Percentiles rank a stretch among this genome's conserved stretches.
phyloP scores from a whole-genome alignment of 805 yeast species.

The Ogataea kodamae region DNA sequence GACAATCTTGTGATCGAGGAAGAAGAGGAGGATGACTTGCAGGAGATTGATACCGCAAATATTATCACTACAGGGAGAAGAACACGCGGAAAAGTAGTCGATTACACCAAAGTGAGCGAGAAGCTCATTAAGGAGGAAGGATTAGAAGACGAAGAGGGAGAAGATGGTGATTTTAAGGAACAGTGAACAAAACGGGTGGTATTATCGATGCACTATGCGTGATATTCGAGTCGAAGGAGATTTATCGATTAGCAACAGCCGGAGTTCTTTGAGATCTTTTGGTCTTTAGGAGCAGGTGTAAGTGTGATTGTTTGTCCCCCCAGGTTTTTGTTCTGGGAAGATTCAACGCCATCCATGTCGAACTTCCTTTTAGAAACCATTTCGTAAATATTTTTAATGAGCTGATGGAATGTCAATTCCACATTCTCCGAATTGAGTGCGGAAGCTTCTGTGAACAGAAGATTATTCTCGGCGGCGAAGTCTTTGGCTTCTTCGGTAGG shows the following conservation, averaged over 20 bases:
- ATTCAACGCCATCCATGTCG: constrained; percentile 70
- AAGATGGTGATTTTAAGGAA: constrained; percentile 50
- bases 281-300: constrained; percentile 89
- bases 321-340: constrained; percentile 43
- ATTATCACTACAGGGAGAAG: constrained; percentile 84
- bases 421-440: constrained; percentile 94
- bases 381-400: constrained; percentile 88
- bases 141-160: constrained; percentile 47
- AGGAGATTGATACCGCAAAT: constrained; percentile 77
- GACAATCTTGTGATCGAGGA: constrained; percentile 56
- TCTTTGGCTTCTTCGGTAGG: constrained; percentile 97
- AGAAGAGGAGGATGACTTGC: constrained; percentile 72
- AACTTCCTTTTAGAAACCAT: constrained; percentile 92
- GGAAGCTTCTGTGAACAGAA: constrained; percentile 92
- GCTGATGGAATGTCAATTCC: constrained; percentile 89
- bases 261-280: constrained; percentile 52
- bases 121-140: constrained; percentile 51
- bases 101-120: constrained; percentile 76
- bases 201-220: constrained; percentile 10
- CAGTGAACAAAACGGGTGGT: constrained; percentile 14
- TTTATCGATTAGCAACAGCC: constrained; percentile 58
- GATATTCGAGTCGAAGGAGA: constrained; percentile 5
- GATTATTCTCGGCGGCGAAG: constrained; percentile 87
- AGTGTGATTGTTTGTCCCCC: constrained; percentile 89
- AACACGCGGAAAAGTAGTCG: constrained; percentile 86